Percentiles rank a stretch among this genome's conserved stretches.
Conservation (phyloP, 345 rosid genomes). For the Citrus unshiu region DNA sequence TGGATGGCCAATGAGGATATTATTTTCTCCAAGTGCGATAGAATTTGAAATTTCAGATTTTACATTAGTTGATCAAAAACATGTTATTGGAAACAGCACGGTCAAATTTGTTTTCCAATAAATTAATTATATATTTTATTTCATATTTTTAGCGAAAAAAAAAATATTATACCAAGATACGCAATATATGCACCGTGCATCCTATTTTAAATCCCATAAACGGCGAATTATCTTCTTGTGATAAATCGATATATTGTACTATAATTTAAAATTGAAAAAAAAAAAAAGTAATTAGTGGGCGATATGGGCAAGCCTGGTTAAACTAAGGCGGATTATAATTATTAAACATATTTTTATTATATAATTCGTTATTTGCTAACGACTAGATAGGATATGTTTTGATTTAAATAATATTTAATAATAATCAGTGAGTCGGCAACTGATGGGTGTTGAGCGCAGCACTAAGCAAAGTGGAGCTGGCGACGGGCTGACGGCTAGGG, state of each 20-base stretch:
- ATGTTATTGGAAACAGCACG: neutral
- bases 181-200: too few relatives aligned
- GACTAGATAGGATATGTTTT: neutral
- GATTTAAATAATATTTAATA: neutral
- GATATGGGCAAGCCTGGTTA: neutral
- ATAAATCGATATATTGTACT: too few relatives aligned
- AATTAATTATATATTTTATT: too few relatives aligned
- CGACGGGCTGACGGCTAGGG: constrained; percentile 57
- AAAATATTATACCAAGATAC: too few relatives aligned
- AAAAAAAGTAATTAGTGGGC: neutral
- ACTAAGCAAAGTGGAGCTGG: neutral
- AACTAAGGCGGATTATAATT: too few relatives aligned
- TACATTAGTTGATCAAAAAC: neutral
- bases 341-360: neutral
- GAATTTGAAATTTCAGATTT: neutral
- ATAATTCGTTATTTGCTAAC: neutral
- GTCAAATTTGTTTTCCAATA: neutral
- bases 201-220: too few relatives aligned
- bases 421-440: too few relatives aligned
- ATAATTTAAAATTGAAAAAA: too few relatives aligned
- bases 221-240: too few relatives aligned
- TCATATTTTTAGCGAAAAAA: too few relatives aligned
- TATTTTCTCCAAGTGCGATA: neutral
- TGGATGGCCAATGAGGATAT: neutral
- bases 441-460: neutral